Conservation (phyloP, 495 filamentous ascomycete species). For the Penicillium nucicola region DNA sequence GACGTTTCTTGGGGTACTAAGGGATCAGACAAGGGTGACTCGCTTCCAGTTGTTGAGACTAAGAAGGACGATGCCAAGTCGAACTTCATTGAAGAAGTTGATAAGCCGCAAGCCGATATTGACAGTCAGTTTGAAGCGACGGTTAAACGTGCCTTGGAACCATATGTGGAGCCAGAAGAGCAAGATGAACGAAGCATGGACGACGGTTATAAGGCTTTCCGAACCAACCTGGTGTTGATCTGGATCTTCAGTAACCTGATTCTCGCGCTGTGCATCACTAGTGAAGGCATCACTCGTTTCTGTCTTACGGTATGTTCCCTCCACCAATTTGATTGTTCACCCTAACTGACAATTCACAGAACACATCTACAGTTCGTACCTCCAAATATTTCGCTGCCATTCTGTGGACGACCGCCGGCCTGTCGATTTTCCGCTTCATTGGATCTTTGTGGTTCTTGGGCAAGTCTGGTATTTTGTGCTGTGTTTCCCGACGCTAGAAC, state of each 20-base stretch:
- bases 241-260: conserved; percentile 95
- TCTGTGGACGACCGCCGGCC: conserved; percentile 78
- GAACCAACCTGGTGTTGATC: conserved; percentile 80
- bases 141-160: conserved; percentile 84
- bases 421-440: conserved; percentile 81
- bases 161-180: conserved; percentile 69
- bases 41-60: conserved; percentile 79
- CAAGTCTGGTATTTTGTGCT: conserved; percentile 86
- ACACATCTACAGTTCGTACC: conserved; percentile 63
- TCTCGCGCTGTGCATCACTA: conserved; percentile 80
- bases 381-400: conserved; percentile 86
- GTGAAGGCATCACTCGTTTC: conserved; percentile 70
- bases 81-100: conserved; percentile 89
- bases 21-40: conserved; percentile 94
- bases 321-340: neutral
- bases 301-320: conserved; percentile 69
- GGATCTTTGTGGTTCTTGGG: conserved; percentile 90
- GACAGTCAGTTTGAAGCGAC: conserved; percentile 94
- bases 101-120: conserved; percentile 96
- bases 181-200: conserved; percentile 79
- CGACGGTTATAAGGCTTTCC: conserved; percentile 97
- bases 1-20: conserved; percentile 99
- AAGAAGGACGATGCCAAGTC: conserved; percentile 79
- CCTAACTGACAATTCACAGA: conserved; percentile 16
- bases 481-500: conserved; percentile 65